These are phyloP conservation scores for Aspergillus coremiiformis DNA, from an alignment of 495 filamentous ascomycete genomes.

Conservation along the genomic window DNA sequence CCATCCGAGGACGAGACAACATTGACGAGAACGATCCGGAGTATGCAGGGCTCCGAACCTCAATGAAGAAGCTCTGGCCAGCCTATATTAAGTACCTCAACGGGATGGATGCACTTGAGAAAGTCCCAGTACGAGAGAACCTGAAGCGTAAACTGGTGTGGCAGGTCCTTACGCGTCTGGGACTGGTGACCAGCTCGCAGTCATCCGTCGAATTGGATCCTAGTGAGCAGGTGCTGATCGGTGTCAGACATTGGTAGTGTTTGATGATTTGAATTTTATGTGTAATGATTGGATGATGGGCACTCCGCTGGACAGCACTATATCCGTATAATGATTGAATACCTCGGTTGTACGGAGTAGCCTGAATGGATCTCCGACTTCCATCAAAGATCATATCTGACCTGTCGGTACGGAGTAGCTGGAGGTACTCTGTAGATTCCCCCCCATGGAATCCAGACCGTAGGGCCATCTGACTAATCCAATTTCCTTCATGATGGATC, in stretches of 20 bases:
- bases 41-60: slow-evolving; percentile 43
- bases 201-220: slow-evolving; percentile 27
- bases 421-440: too few species aligned
- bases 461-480: not conserved
- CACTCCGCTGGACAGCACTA: too few species aligned
- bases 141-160: slow-evolving; percentile 78
- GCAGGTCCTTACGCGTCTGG: slow-evolving; percentile 47
- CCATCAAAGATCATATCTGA: not conserved
- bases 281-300: not conserved
- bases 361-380: too few species aligned
- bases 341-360: too few species aligned
- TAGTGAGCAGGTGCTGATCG: slow-evolving; percentile 35
- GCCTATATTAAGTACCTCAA: slow-evolving; percentile 73
- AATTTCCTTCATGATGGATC: not conserved
- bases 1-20: not conserved
- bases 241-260: slow-evolving; percentile 39
- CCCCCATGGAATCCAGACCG: not conserved
- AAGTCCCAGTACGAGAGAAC: slow-evolving; percentile 71
- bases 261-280: not conserved
- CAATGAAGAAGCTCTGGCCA: slow-evolving; percentile 48
- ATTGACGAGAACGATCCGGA: slow-evolving; percentile 30
- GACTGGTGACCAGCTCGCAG: slow-evolving; percentile 27
- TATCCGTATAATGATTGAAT: not conserved
- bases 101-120: slow-evolving; percentile 77
- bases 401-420: not conserved